Evolutionary conservation across 225 moss, liverwort and hornwort species (phyloP), one percentile per base, ranked within the genome.

Genomic region (Climacium dendroides): DNA sequence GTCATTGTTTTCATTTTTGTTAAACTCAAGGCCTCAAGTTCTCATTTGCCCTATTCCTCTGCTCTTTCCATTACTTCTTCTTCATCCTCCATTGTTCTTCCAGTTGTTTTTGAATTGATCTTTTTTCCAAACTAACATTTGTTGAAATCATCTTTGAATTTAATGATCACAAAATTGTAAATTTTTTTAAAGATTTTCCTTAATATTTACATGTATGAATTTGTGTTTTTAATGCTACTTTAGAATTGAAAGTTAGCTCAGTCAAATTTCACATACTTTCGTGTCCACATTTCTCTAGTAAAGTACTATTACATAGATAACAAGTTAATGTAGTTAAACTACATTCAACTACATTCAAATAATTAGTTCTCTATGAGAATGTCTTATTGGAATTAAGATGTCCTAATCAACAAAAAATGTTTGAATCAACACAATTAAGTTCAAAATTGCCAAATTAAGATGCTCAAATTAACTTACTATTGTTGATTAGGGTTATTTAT

Each of bases 341-440:
- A 23, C 13, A 13, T 34, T 0, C 5, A 34, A 52, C 14, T 1
- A 23, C 34, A 47, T 8, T 2, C 0, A 35, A 6, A 0, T 0
- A 75, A 1, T 0, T 2, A 53, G 5, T 0, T 75, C n/a, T n/a
- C n/a, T n/a, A n/a, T n/a, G n/a, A n/a, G n/a, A n/a, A n/a, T n/a
- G n/a, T n/a, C n/a, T n/a, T n/a, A n/a, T n/a, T n/a, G n/a, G n/a
- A n/a, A n/a, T n/a, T n/a, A n/a, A n/a, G n/a, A n/a, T n/a, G n/a
- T n/a, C n/a, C n/a, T n/a, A n/a, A n/a, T n/a, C n/a, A n/a, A n/a
- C n/a, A n/a, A n/a, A n/a, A n/a, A n/a, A n/a, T n/a, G n/a, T n/a
- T n/a, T n/a, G n/a, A n/a, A n/a, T n/a, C n/a, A n/a, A n/a, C n/a
- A n/a, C n/a, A n/a, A n/a, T n/a, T n/a, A n/a, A n/a, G n/a, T n/a